Evolutionary conservation across 176 grass and related monocot species (phyloP), one percentile per base, ranked within the genome.

Genomic region (Oryza glumipatula): DNA sequence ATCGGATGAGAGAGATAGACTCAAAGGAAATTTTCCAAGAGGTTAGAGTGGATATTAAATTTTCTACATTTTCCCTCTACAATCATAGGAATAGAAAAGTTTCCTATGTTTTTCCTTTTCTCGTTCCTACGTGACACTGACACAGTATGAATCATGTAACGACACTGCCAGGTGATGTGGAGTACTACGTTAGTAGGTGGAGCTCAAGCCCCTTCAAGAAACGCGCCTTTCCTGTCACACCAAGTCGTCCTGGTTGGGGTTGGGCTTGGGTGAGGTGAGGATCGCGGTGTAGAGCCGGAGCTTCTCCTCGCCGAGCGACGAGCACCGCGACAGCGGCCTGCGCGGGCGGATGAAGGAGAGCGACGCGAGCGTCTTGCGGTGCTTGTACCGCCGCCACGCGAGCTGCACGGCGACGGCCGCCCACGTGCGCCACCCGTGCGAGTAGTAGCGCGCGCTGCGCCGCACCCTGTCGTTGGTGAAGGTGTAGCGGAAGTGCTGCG

Each of bases 401-500:
- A 98, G 87, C 77, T 98, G 96, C 13, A 98, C 70, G 16, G 96
- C 93, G n/a, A 98, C 96, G 24, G 96, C 87, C 1, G 91, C 96
- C 96, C 93, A 98, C 6, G 89, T 98, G 19, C 93, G 84, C 96
- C 96, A 98, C 32, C 96, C 93, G 0, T 93, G 89, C 12, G 96
- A 98, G 89, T 98, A 98, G 85, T 98, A 98, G 12, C 91, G 71
- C 47, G 89, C 96, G 76, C 93, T 98, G 39, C 93, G 79, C 69
- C 86, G 90, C 83, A 98, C 91, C 74, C 56, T 87, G 56, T 98
- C 91, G 80, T 90, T 98, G 49, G 83, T 77, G 86, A 98, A 98
- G 1, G 96, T 98, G 88, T 98, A 90, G 10, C 96, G 74, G 81
- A 98, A 98, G 86, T 98, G 93, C 72, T 86, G 96, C 46, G 96